phyloP scores from a whole-genome alignment of 805 yeast genomes.

The Nakazawaea ishiwadae region DNA sequence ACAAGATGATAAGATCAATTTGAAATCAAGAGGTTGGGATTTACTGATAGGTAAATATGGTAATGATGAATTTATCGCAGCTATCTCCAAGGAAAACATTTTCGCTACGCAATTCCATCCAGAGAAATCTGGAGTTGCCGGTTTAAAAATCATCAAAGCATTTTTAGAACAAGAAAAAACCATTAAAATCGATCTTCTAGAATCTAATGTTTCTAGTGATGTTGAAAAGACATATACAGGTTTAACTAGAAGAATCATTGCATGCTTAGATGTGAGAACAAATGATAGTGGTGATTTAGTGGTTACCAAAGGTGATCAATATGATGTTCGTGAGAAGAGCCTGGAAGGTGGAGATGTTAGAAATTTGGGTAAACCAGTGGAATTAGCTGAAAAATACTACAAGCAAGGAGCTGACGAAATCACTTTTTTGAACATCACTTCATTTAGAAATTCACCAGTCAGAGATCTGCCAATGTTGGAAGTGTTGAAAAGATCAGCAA shows the following conservation, averaged over 20 bases:
- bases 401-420: slow-evolving; percentile 96
- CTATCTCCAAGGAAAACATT: slow-evolving; percentile 68
- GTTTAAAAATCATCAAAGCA: slow-evolving; percentile 67
- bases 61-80: slow-evolving; percentile 75
- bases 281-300: slow-evolving; percentile 94
- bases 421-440: slow-evolving; percentile 91
- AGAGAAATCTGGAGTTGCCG: slow-evolving; percentile 94
- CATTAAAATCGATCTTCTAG: slow-evolving; percentile 16
- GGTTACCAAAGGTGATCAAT: slow-evolving; percentile 98
- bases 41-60: slow-evolving; percentile 73
- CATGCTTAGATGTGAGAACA: slow-evolving; percentile 94
- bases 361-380: slow-evolving; percentile 95
- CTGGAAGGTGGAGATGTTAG: slow-evolving; percentile 55
- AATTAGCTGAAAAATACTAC: slow-evolving; percentile 85
- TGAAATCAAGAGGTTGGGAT: slow-evolving; percentile 54
- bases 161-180: slow-evolving; percentile 52
- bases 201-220: slow-evolving; percentile 7
- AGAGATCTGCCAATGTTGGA: slow-evolving; percentile 94
- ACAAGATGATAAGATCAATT: slow-evolving; percentile 27
- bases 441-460: slow-evolving; percentile 91
- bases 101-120: slow-evolving; percentile 99
- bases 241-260: slow-evolving; percentile 85
- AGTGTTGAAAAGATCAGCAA: slow-evolving; percentile 76
- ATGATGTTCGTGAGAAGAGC: slow-evolving; percentile 85
- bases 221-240: slow-evolving; percentile 41